A percentile compares a stretch with the other conserved stretches of the same genome.
phyloP scores from a whole-genome alignment of 371 early-diverging fungal species.

The Haplosporangium sp. region DNA sequence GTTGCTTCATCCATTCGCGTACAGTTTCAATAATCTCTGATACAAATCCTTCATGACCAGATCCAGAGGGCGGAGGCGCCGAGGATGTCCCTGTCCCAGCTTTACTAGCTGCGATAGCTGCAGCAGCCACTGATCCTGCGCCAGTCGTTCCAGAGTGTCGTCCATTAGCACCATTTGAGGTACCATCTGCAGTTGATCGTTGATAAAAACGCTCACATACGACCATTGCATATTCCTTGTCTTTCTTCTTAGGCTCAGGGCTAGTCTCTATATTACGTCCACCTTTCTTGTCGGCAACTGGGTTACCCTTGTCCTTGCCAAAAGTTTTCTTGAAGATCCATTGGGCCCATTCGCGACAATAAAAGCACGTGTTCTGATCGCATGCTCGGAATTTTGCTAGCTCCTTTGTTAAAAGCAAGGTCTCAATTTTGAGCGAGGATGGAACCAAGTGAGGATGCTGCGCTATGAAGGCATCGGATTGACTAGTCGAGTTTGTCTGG shows the following conservation, averaged over 20 bases:
- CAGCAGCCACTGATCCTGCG: constrained; percentile 53
- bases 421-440: constrained; percentile 60
- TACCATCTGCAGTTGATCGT: constrained; percentile 44
- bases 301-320: constrained; percentile 43
- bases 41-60: constrained; percentile 41
- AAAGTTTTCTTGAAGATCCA: constrained; percentile 82
- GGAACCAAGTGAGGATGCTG: constrained; percentile 52
- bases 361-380: constrained; percentile 79
- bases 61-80: constrained; percentile 19
- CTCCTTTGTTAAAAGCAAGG: constrained; percentile 75
- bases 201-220: constrained; percentile 52
- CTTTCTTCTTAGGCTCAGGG: constrained; percentile 58
- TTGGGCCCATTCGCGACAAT: constrained; percentile 89
- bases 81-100: constrained; percentile 40
- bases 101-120: constrained; percentile 52
- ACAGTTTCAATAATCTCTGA: constrained; percentile 50
- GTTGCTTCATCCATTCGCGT: constrained; percentile 55
- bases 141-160: constrained; percentile 26
- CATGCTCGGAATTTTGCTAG: constrained; percentile 80
- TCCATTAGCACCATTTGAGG: constrained; percentile 17
- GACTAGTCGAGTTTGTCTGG: constrained; percentile 9
- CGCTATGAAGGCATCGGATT: constrained; percentile 30
- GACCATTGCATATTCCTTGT: constrained; percentile 55
- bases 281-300: constrained; percentile 42
- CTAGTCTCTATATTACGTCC: constrained; percentile 22